Evolutionary conservation across 768 basidiomycete genomes (phyloP).

Genomic region (Lactifluus subvellereus): DNA sequence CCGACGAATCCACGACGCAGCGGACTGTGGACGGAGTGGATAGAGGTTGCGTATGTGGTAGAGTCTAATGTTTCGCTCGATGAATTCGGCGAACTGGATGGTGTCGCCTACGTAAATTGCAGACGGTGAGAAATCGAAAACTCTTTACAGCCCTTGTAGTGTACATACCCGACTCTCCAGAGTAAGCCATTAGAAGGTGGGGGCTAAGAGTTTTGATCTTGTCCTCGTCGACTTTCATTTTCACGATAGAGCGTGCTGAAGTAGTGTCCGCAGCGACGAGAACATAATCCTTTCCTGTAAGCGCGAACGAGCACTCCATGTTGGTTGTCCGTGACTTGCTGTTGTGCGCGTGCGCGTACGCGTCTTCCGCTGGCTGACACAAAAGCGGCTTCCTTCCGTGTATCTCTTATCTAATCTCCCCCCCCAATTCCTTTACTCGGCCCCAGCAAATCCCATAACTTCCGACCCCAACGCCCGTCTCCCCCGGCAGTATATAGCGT

Average conservation of each 20-base stretch:
- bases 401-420: slow-evolving; percentile 13
- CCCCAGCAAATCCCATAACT: slow-evolving; percentile 5
- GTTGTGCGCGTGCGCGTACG: background rate
- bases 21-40: slow-evolving; percentile 82
- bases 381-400: background rate
- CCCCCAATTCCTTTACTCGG: background rate
- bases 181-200: slow-evolving; percentile 91
- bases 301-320: slow-evolving; percentile 90
- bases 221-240: slow-evolving; percentile 96
- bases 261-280: slow-evolving; percentile 90
- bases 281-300: slow-evolving; percentile 91
- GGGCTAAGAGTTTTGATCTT: slow-evolving; percentile 91
- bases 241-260: slow-evolving; percentile 86
- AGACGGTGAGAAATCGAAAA: background rate
- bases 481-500: slow-evolving; percentile 3
- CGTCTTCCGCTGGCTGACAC: background rate
- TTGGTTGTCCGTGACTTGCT: slow-evolving; percentile 7
- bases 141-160: background rate
- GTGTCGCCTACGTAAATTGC: slow-evolving; percentile 67
- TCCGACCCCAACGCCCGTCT: slow-evolving; percentile 11
- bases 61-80: slow-evolving; percentile 92
- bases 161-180: slow-evolving; percentile 80
- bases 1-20: slow-evolving; percentile 93
- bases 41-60: slow-evolving; percentile 94
- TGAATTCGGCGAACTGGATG: slow-evolving; percentile 91